Percentiles rank a stretch among this genome's conserved stretches.
Evolutionary conservation across 2,329 filamentous ascomycete species (phyloP).

Genomic region (Aspergillus japonicus): DNA sequence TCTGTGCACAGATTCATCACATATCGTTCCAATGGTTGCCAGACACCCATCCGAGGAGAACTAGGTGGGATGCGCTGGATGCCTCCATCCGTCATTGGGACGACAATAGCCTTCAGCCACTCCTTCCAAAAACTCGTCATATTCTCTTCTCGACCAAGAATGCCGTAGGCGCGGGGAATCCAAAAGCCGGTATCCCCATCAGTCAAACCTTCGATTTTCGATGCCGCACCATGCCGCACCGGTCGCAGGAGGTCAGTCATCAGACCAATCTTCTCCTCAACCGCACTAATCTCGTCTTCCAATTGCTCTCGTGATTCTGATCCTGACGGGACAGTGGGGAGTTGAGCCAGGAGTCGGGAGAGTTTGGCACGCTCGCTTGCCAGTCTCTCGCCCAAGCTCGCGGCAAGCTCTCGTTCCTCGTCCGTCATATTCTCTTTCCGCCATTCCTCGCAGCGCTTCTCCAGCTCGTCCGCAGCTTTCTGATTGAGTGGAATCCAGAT

Average conservation of each 20-base stretch:
- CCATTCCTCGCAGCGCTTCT: conserved; percentile 77
- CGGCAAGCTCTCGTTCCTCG: conserved; percentile 90
- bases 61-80: conserved; percentile 80
- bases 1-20: conserved; percentile 96
- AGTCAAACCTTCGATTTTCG: conserved; percentile 94
- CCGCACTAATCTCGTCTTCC: conserved; percentile 90
- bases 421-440: conserved; percentile 94
- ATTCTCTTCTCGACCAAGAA: conserved; percentile 79
- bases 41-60: conserved; percentile 86
- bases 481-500: conserved; percentile 87
- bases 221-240: conserved; percentile 87
- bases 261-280: conserved; percentile 93
- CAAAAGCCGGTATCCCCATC: conserved; percentile 94
- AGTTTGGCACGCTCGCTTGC: conserved; percentile 85
- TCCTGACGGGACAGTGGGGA: conserved; percentile 77
- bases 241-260: conserved; percentile 96
- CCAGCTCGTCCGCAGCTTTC: conserved; percentile 74
- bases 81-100: conserved; percentile 89
- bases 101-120: conserved; percentile 90
- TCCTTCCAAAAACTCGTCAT: conserved; percentile 97
- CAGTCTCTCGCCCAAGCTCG: conserved; percentile 83
- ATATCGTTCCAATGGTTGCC: conserved; percentile 95
- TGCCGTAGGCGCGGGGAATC: conserved; percentile 90
- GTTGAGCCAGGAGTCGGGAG: conserved; percentile 78
- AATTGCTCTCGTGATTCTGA: conserved; percentile 77